Base-by-base conservation (phyloP, 192 early-diverging fungal species). In the Gryganskiella cystojenkinii region DNA sequence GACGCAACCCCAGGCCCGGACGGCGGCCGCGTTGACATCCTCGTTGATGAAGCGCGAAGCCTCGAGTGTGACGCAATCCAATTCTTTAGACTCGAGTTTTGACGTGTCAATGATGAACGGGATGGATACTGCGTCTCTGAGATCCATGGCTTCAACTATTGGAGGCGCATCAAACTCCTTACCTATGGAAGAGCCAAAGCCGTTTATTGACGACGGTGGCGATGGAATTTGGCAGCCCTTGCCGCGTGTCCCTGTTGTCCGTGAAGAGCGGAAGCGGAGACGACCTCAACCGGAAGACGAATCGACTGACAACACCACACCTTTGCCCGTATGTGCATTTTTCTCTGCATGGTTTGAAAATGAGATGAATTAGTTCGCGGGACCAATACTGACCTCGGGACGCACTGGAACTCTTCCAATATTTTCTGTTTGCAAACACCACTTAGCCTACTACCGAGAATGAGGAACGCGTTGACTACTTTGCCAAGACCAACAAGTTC, bases 151-250 rank as follows among this genome's bases (percentile, higher is more conserved):
- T 40, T 40, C 47, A 56, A 19, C 22, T 33, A 24, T 27, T 54
- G 25, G 40, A 58, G 42, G 46, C 40, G 10, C 35, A 64, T 3
- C 22, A 13, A 9, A 20, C 40, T 17, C 42, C 30, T 19, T 22
- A 54, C 25, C 30, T 31, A 40, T 40, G 15, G 68, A 70, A 8
- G 53, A 19, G 4, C 9, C 44, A 2, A 28, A 15, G 3, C n/a
- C n/a, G n/a, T n/a, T n/a, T n/a, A n/a, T n/a, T n/a, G n/a, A n/a
- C n/a, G n/a, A n/a, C n/a, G n/a, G n/a, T n/a, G n/a, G n/a, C n/a
- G n/a, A n/a, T n/a, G n/a, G n/a, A n/a, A 33, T 64, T 0, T 71
- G 61, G 61, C 70, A 71, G 28, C 70, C 61, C 0, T 47, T 67
- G 6, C 56, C 65, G 15, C 4, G 27, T 14, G 20, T 67, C 20